These are phyloP conservation scores for Hanseniaspora vineae DNA, from an alignment of 805 yeast genomes.

Conservation along the genomic window DNA sequence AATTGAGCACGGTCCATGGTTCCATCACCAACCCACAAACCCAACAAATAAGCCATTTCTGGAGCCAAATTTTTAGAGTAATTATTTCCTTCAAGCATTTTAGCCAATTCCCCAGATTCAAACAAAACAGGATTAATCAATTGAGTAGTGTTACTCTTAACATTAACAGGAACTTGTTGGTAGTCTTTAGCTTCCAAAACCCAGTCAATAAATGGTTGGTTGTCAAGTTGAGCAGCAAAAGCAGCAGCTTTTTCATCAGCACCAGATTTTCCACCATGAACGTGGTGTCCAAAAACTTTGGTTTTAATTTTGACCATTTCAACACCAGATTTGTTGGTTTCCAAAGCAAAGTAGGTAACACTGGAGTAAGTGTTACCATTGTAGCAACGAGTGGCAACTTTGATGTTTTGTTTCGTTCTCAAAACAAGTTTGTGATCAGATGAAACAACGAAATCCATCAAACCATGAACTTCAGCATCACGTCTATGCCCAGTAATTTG, in stretches of 20 bases:
- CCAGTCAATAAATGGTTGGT: constrained; percentile 21
- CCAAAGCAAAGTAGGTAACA: constrained; percentile 7
- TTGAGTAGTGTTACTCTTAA: constrained; percentile 23
- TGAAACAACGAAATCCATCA: constrained; percentile 22
- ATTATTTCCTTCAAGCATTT: constrained; percentile 10
- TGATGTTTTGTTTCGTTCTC: constrained; percentile 17
- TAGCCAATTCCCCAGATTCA: constrained; percentile 24
- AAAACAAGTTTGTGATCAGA: constrained; percentile 29
- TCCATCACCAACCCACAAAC: constrained; percentile 30
- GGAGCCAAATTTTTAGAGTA: constrained; percentile 11
- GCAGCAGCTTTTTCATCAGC: constrained; percentile 15
- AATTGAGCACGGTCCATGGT: constrained; percentile 17
- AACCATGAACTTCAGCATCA: not conserved
- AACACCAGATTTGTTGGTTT: constrained; percentile 11
- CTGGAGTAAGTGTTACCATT: constrained; percentile 5
- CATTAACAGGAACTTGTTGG: constrained; percentile 16
- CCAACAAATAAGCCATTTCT: constrained; percentile 28
- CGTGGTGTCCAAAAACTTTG: constrained; percentile 14
- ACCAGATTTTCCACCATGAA: constrained; percentile 14
- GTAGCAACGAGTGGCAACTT: not conserved
- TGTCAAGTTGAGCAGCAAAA: constrained; percentile 10
- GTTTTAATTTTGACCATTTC: constrained; percentile 14
- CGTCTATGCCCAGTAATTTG: constrained; percentile 13
- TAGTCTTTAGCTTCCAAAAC: constrained; percentile 28
- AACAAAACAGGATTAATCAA: constrained; percentile 24